Base-by-base conservation (phyloP, 495 filamentous ascomycete genomes). In the Recurvomyces mirabilis region DNA sequence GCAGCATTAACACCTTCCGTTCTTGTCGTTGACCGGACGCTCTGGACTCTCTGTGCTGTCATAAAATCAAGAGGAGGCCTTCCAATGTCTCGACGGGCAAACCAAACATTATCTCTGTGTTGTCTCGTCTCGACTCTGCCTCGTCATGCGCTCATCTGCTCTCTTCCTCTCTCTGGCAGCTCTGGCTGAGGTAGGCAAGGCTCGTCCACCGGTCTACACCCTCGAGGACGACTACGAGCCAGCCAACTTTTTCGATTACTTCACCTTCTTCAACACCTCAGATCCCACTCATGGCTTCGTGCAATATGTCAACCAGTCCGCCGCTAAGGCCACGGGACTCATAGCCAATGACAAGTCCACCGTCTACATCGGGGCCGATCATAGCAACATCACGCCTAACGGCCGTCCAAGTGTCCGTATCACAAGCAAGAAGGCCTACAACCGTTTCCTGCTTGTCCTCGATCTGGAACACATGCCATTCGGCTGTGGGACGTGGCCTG, bases 401-500 rank as follows among this genome's bases (percentile, higher is more conserved):
- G 64, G 64, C 25, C 52, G 64, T 9, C 46, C 48, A 1, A 64
- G 60, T 38, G 54, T 67, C 31, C 57, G 64, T n/a, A 31, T 67
- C 32, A 57, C 50, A 9, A 63, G 59, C 60, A 61, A 57, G 41
- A 60, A 60, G 38, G 22, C 51, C n/a, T 67, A 65, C 45, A 48
- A 63, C 36, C 39, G 41, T 31, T 52, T 41, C 6, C 49, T 67
- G 24, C 38, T 65, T 20, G 53, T 67, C 25, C 39, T 62, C 19
- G 64, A 67, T 47, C 47, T 64, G 4, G 55, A 38, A 3, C 64
- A 67, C 43, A 65, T 65, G 64, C 64, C 64, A 12, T 47, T 41
- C 13, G 53, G 62, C 19, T 67, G 64, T 44, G 64, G 61, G 19
- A 62, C 63, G 26, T 67, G 64, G 48, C 63, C 63, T 3, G 63